phyloP scores from a whole-genome alignment of 345 rosid genomes.

The Acer campestre region DNA sequence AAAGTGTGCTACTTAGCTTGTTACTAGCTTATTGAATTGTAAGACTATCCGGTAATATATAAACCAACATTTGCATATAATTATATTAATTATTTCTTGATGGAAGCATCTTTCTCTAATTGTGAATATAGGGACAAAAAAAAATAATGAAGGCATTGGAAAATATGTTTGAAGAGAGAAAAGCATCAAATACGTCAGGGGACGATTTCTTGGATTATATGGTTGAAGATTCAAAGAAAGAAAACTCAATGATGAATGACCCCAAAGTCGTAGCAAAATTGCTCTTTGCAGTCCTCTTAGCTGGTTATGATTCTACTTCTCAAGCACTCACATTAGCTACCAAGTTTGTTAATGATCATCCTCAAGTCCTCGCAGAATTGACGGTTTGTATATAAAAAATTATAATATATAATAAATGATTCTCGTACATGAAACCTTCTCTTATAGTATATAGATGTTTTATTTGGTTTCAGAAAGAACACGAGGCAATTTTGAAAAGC shows the following conservation, averaged over 20 bases:
- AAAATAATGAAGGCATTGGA: slow-evolving; percentile 7
- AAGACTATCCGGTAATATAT: no score
- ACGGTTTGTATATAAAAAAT: not conserved
- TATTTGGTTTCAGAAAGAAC: slow-evolving; percentile 30
- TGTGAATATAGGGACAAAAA: slow-evolving; percentile 17
- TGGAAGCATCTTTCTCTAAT: not conserved
- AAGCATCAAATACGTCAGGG: slow-evolving; percentile 1
- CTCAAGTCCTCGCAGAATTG: slow-evolving; percentile 28
- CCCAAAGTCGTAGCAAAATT: slow-evolving; percentile 14
- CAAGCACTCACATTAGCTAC: slow-evolving; percentile 5
- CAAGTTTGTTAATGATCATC: slow-evolving; percentile 7
- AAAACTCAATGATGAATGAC: slow-evolving; percentile 17
- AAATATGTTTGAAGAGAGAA: slow-evolving; percentile 16
- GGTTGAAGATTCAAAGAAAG: slow-evolving; percentile 23
- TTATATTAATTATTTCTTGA: no score
- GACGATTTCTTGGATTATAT: slow-evolving; percentile 26
- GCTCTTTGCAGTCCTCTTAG: slow-evolving; percentile 20
- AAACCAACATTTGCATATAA: no score
- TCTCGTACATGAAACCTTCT: no score
- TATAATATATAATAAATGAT: no score
- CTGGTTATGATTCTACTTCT: slow-evolving; percentile 17
- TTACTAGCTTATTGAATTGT: no score
- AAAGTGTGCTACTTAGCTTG: no score
- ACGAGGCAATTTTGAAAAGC: slow-evolving; percentile 29
- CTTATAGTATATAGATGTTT: not conserved